Percentiles rank a stretch among this genome's conserved stretches.
phyloP scores from a whole-genome alignment of 164 flowering plant species.

The Saururus chinensis region DNA sequence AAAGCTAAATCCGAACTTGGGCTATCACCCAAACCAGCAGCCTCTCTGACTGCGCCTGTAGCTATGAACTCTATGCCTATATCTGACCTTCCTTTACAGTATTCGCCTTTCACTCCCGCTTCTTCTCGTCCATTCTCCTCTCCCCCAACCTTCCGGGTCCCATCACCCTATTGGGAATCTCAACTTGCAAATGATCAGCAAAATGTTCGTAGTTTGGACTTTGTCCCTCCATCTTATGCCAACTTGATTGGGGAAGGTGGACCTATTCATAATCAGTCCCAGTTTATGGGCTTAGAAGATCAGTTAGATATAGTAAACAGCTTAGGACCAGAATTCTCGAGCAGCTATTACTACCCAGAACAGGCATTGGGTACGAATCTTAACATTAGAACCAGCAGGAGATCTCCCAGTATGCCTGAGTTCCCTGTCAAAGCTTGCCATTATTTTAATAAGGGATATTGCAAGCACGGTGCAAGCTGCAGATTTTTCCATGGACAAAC shows the following conservation, averaged over 20 bases:
- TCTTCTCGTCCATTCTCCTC: slow-evolving; percentile 29
- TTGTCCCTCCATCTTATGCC: slow-evolving; percentile 15
- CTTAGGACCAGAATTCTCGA: slow-evolving; percentile 14
- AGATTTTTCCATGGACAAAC: slow-evolving; percentile 55
- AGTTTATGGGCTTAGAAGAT: slow-evolving; percentile 37
- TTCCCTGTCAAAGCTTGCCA: slow-evolving; percentile 55
- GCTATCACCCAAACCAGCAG: slow-evolving; percentile 14
- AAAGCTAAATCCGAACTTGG: slow-evolving; percentile 38
- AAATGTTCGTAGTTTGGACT: slow-evolving; percentile 17
- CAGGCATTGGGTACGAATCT: slow-evolving; percentile 19
- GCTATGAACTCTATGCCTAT: slow-evolving; percentile 14
- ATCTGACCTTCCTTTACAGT: slow-evolving; percentile 31
- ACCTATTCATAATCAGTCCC: slow-evolving; percentile 28
- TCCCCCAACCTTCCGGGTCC: slow-evolving; percentile 14
- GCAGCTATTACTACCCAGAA: slow-evolving; percentile 30
- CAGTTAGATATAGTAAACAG: slow-evolving; percentile 28
- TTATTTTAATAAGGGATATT: slow-evolving; percentile 64
- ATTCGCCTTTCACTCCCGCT: slow-evolving; percentile 34
- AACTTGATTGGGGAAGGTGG: slow-evolving; percentile 30
- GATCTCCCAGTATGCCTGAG: slow-evolving; percentile 24
- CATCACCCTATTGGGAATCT: slow-evolving; percentile 40
- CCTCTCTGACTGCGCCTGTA: slow-evolving; percentile 16
- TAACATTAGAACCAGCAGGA: slow-evolving; percentile 21
- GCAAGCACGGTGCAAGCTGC: slow-evolving; percentile 77
- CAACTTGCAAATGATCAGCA: slow-evolving; percentile 25